A percentile compares a stretch with the other conserved stretches of the same genome.
phyloP scores from a whole-genome alignment of 1,284 basidiomycete genomes.

The Leccinum fuscescens region DNA sequence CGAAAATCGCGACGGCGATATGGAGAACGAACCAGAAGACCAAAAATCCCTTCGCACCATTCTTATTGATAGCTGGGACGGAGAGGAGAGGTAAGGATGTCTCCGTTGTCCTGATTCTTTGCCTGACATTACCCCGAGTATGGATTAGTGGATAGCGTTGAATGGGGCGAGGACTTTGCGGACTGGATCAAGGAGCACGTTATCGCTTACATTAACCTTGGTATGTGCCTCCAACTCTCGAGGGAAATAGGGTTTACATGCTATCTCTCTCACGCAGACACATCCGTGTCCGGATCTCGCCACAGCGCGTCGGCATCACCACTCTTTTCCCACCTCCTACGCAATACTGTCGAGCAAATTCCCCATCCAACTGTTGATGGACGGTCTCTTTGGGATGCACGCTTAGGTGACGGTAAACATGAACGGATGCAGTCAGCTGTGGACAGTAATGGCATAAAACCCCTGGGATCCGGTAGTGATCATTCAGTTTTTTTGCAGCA shows the following conservation, averaged over 20 bases:
- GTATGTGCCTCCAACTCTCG: constrained; percentile 32
- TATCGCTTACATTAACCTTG: constrained; percentile 77
- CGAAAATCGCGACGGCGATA: too few relatives aligned
- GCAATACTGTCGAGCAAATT: constrained; percentile 54
- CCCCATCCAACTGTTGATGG: constrained; percentile 48
- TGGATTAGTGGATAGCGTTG: constrained; percentile 76
- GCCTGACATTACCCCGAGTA: constrained; percentile 43
- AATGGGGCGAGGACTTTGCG: constrained; percentile 80
- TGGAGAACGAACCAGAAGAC: too few relatives aligned
- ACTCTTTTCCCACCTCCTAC: constrained; percentile 67
- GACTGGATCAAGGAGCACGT: constrained; percentile 67
- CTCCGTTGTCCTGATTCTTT: background rate
- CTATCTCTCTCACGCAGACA: constrained; percentile 41
- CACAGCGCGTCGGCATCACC: constrained; percentile 57
- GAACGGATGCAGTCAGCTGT: background rate
- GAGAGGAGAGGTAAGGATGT: constrained; percentile 58
- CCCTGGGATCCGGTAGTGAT: constrained; percentile 67
- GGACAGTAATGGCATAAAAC: constrained; percentile 28
- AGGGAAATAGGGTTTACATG: background rate
- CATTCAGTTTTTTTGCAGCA: constrained; percentile 69
- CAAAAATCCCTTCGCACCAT: constrained; percentile 72
- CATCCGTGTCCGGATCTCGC: constrained; percentile 58
- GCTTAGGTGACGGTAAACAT: constrained; percentile 40
- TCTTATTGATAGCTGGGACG: constrained; percentile 76
- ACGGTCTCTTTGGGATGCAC: constrained; percentile 52